Percentiles rank a stretch among this genome's conserved stretches.
Evolutionary conservation across 768 basidiomycete genomes (phyloP).

Genomic region (Leccinum sublutescens): DNA sequence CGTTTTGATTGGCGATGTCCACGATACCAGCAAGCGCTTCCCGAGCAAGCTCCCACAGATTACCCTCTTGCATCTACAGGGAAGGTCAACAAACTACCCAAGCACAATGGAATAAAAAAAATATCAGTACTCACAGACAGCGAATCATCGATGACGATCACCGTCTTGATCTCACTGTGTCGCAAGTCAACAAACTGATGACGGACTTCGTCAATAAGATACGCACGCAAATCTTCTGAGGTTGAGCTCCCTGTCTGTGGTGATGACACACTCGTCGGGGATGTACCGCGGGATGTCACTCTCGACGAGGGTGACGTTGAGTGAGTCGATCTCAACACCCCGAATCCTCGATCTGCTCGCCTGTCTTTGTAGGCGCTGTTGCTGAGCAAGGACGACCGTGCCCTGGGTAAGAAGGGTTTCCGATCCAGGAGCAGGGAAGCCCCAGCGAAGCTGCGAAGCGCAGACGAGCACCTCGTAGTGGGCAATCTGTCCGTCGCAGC

Average conservation of each 20-base stretch:
- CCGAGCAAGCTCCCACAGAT: constrained; percentile 38
- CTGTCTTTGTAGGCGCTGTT: constrained; percentile 12
- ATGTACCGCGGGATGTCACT: constrained; percentile 29
- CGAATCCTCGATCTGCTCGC: constrained; percentile 1
- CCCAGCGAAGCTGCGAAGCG: constrained; percentile 34
- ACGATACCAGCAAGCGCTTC: constrained; percentile 43
- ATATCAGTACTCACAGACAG: constrained; percentile 30
- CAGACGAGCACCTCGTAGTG: constrained; percentile 37
- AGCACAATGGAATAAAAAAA: too few relatives aligned
- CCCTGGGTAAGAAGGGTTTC: constrained; percentile 23
- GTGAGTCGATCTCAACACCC: constrained; percentile 12
- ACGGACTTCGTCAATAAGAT: background rate
- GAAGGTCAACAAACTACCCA: background rate
- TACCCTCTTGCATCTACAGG: constrained; percentile 39
- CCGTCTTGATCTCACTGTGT: constrained; percentile 39
- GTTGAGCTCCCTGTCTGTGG: constrained; percentile 21
- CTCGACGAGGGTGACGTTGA: constrained; percentile 30
- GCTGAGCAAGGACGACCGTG: constrained; percentile 32
- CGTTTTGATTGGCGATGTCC: constrained; percentile 36
- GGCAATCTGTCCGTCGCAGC: constrained; percentile 21
- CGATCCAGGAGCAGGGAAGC: constrained; percentile 17
- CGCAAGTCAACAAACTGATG: constrained; percentile 1
- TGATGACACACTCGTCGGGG: constrained; percentile 8
- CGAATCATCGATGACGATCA: constrained; percentile 42
- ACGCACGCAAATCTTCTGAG: constrained; percentile 17